Percentiles rank a stretch among this genome's conserved stretches.
These are phyloP conservation scores for Xerocomellus amylosporus DNA, from an alignment of 768 basidiomycete species.

Conservation along the genomic window DNA sequence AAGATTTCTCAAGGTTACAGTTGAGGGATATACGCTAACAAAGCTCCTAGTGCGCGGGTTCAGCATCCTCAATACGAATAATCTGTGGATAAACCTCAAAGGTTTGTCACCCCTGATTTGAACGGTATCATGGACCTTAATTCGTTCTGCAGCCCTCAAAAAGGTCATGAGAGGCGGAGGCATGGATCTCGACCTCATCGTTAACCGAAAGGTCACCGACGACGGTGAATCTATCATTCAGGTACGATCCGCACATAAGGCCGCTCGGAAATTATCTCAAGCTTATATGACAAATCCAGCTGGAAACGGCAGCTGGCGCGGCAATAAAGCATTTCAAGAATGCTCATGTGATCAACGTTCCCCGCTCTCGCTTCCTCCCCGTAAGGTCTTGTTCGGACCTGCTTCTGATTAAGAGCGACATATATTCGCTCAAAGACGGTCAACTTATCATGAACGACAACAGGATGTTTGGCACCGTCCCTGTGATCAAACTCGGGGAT, in stretches of 20 bases:
- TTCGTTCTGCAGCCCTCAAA: constrained; percentile 64
- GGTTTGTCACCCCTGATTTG: constrained; percentile 38
- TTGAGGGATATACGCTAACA: constrained; percentile 1
- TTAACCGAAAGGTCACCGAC: constrained; percentile 86
- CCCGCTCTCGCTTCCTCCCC: constrained; percentile 90
- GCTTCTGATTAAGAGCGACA: constrained; percentile 86
- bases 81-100: constrained; percentile 76
- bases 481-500: constrained; percentile 96
- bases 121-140: background rate
- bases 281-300: constrained; percentile 33
- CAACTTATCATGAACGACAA: constrained; percentile 80
- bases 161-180: constrained; percentile 82
- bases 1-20: constrained; percentile 3
- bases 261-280: constrained; percentile 7
- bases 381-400: constrained; percentile 87
- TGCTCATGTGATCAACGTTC: constrained; percentile 93
- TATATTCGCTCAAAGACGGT: constrained; percentile 88
- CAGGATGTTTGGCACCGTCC: constrained; percentile 82
- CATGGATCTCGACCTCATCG: constrained; percentile 93
- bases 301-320: constrained; percentile 91
- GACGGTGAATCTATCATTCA: constrained; percentile 85
- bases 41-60: constrained; percentile 69
- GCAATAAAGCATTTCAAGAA: constrained; percentile 92
- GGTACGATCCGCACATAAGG: constrained; percentile 32
- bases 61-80: constrained; percentile 92